Conservation (phyloP, 2,329 filamentous ascomycete genomes). For the Pseudogymnoascus sp. region DNA sequence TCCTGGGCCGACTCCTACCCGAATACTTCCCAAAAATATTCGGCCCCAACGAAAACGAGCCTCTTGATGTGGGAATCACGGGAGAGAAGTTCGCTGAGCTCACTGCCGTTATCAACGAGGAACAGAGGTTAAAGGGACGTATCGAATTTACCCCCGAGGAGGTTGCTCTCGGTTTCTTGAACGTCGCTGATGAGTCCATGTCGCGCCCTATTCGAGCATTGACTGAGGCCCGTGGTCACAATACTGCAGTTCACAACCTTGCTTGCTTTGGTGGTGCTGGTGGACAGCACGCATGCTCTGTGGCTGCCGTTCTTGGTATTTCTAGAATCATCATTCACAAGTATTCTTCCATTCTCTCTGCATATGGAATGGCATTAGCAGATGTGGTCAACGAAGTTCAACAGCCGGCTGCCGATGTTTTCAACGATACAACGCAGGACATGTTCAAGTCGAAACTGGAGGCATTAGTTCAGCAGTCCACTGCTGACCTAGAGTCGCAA, state of each 20-base stretch:
- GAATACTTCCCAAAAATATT: constrained; percentile 94
- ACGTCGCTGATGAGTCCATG: constrained; percentile 90
- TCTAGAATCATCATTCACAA: constrained; percentile 77
- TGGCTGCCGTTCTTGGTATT: constrained; percentile 74
- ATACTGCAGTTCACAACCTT: constrained; percentile 76
- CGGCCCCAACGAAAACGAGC: constrained; percentile 75
- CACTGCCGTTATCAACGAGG: constrained; percentile 66
- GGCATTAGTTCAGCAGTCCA: constrained; percentile 65
- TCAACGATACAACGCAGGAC: constrained; percentile 43
- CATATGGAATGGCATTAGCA: constrained; percentile 85
- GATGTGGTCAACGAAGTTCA: constrained; percentile 88
- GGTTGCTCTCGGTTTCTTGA: constrained; percentile 57
- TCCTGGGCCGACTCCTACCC: constrained; percentile 71
- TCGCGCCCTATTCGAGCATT: constrained; percentile 79
- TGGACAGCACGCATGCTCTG: constrained; percentile 81
- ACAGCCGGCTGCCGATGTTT: constrained; percentile 57
- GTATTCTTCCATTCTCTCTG: constrained; percentile 80
- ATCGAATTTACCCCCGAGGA: constrained; percentile 59
- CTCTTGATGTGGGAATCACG: constrained; percentile 66
- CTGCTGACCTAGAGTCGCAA: constrained; percentile 57
- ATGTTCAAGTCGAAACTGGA: constrained; percentile 64
- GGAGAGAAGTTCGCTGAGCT: constrained; percentile 66
- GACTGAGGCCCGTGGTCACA: constrained; percentile 84
- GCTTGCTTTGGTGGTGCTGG: constrained; percentile 89
- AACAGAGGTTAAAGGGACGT: constrained; percentile 46